Evolutionary conservation across 73 alveolate genomes (phyloP), one percentile per base, ranked within the genome.

Genomic region (Paramecium pentaurelia): DNA sequence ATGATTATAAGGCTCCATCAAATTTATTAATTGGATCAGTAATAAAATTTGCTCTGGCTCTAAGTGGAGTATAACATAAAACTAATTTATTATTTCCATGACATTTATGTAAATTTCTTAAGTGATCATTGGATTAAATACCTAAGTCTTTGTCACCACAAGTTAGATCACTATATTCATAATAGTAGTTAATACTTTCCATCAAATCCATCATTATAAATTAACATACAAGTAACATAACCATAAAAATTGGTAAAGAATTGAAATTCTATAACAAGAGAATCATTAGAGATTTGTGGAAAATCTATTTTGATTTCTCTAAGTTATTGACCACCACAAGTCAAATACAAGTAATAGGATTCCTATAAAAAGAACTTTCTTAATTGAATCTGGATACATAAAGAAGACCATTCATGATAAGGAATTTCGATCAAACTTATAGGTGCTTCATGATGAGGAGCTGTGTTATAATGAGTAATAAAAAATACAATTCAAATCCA

Each of bases 171-270:
- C 91, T 80, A 80, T 14, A 45, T 1, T 18, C 6, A 45, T 80
- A 45, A 80, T 40, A 45, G 18, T 80, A 80, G 28, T 12, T 54
- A 4, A 75, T 80, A 80, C 91, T 45, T 80, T 27, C 91, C 91
- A 45, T 49, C 75, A 44, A 80, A 80, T 80, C 91, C 91, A 45
- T 80, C 91, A 80, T 80, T 80, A 44, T 32, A 80, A 25, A 80
- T 32, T 47, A 80, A 18, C 10, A 80, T 0, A 27, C 38, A 42
- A 16, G 91, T 32, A 12, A 25, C 58, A 42, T 44, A 80, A 25
- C 91, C 91, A 80, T 80, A 80, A 80, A 80, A 80, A 25, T 80
- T 40, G 2, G 44, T 20, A 20, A 40, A 80, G 45, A 80, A 80
- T 25, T 80, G 34, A 4, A 80, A 45, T 47, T 80, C 91, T 12